Conservation (phyloP, 169 alveolate species). For the Babesia gibsoni region DNA sequence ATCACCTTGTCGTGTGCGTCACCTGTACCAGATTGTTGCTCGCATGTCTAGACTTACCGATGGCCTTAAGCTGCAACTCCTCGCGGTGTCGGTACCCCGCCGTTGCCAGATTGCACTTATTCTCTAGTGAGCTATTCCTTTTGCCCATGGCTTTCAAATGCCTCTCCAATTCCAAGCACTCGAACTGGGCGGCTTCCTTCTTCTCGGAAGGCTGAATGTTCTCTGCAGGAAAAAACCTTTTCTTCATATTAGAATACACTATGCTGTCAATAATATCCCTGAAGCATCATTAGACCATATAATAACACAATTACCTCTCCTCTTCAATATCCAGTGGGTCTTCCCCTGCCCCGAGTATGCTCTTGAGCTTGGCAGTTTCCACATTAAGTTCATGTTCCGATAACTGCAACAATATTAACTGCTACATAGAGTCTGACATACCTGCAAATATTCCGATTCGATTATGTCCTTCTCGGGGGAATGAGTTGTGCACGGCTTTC, state of each 20-base stretch:
- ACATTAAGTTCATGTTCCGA: constrained; percentile 11
- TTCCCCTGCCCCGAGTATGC: constrained; percentile 12
- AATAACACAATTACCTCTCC: neutral
- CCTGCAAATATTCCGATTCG: neutral
- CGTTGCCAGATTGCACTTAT: constrained; percentile 52
- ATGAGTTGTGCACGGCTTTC: constrained; percentile 29
- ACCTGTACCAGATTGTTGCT: neutral
- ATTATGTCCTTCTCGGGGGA: neutral
- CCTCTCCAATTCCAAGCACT: constrained; percentile 13
- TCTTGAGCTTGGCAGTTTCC: constrained; percentile 16
- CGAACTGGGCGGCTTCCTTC: constrained; percentile 2
- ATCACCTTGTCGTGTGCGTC: constrained; percentile 26
- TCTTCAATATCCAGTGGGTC: neutral
- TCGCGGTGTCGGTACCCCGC: constrained; percentile 50
- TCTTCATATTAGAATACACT: constrained; percentile 17
- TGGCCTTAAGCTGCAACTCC: constrained; percentile 19
- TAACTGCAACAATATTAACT: constrained; percentile 2
- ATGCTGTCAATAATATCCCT: constrained; percentile 20
- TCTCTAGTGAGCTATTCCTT: constrained; percentile 44
- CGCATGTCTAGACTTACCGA: constrained; percentile 16
- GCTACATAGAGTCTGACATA: neutral
- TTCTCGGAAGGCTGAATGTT: constrained; percentile 30
- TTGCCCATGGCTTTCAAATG: constrained; percentile 40
- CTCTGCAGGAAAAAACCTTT: constrained; percentile 42
- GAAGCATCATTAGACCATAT: neutral